Percentiles rank a stretch among this genome's conserved stretches.
These are phyloP conservation scores for Noccaea bulbosa DNA, from an alignment of 345 rosid species.

Conservation along the genomic window DNA sequence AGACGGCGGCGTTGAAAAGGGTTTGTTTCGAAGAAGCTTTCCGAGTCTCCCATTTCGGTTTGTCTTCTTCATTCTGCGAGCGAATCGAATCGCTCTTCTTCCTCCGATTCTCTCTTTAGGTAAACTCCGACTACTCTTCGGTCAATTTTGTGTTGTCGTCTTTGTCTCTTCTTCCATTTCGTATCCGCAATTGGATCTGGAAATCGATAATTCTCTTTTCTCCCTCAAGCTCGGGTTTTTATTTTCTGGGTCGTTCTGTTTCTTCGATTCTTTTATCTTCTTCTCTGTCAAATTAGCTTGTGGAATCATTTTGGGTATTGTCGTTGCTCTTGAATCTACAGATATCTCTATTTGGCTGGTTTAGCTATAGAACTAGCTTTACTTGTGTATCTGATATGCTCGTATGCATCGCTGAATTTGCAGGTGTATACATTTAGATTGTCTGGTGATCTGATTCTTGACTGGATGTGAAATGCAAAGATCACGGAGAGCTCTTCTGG, in stretches of 20 bases:
- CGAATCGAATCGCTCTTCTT: constrained; percentile 10
- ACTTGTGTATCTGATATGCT: constrained; percentile 30
- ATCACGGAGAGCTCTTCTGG: constrained; percentile 86
- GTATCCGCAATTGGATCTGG: constrained; percentile 32
- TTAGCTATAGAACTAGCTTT: not conserved
- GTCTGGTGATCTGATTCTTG: constrained; percentile 30
- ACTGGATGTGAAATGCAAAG: constrained; percentile 94
- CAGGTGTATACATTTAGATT: constrained; percentile 21
- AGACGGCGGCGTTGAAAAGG: constrained; percentile 36
- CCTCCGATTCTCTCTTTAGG: constrained; percentile 21
- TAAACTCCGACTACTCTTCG: not conserved
- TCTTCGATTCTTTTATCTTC: not conserved
- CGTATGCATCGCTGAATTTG: not conserved
- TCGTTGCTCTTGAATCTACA: not conserved
- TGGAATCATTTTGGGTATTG: not conserved
- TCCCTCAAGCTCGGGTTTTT: not conserved
- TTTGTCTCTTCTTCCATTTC: not conserved
- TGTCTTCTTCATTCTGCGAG: constrained; percentile 14
- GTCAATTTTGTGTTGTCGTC: not conserved
- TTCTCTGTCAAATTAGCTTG: not conserved
- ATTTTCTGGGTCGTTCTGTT: constrained; percentile 4
- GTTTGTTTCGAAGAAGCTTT: constrained; percentile 17
- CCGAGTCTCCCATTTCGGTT: constrained; percentile 10
- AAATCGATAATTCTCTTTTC: not conserved
- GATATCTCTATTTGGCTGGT: not conserved